Evolutionary conservation across 352 stramenopile species (phyloP), one percentile per base, ranked within the genome.

Genomic region (Aphanomyces cochlioides): DNA sequence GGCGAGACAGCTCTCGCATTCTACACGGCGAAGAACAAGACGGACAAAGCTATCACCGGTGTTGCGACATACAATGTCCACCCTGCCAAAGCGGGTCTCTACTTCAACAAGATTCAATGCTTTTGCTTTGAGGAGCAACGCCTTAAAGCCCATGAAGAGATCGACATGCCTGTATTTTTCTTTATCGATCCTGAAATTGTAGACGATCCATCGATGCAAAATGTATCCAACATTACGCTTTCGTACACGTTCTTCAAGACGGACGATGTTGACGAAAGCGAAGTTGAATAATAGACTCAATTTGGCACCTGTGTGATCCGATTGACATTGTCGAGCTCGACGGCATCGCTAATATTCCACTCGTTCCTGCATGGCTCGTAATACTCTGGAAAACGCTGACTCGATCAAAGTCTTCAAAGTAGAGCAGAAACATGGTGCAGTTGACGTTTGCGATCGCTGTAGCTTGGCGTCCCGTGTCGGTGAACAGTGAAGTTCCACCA

Each of bases 41-140:
- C 88, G 10, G 86, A 98, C 75, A 97, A 98, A 77, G 85, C 96
- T 34, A 98, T 99, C 66, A 99, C 97, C 40, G 97, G 97, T 63
- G 97, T 99, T 36, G 96, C 96, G n/a, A 99, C 97, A 36, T 99
- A 99, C 85, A 99, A 99, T 79, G 97, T 99, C 60, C 97, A 98
- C 74, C 97, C 97, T 41, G 95, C 96, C 36, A 97, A 98, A 66
- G 85, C 89, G 6, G 81, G 97, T 37, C 85, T 99, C 43, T 99
- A 99, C 79, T 99, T 99, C 78, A 99, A 99, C 85, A 99, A 99
- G 81, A 99, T 99, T 76, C 97, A 99, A 83, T 99, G 97, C 78
- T 99, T 99, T 80, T 99, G 97, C 78, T 99, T 99, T 75, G 97
- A 99, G 77, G 96, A 99, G 81, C 97, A 99, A 78, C 85, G 97